phyloP scores from a whole-genome alignment of 108 stramenopile genomes.

The Seminavis robusta region DNA sequence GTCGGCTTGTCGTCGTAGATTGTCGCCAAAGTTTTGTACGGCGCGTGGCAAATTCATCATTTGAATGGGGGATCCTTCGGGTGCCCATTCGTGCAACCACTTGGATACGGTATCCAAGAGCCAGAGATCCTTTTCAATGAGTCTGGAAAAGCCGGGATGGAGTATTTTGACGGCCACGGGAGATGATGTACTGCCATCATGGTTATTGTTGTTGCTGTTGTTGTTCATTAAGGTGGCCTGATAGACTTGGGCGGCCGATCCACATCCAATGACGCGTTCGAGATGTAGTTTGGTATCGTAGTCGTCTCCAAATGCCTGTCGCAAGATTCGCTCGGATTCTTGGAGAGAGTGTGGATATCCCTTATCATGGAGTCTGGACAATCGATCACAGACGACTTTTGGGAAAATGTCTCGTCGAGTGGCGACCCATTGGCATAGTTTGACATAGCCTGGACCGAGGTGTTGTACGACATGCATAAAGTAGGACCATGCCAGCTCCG shows the following conservation, averaged over 20 bases:
- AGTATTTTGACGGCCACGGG: conserved; percentile 83
- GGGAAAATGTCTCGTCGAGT: conserved; percentile 88
- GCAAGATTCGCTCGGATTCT: conserved; percentile 54
- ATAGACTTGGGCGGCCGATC: conserved; percentile 90
- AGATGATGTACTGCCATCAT: conserved; percentile 6
- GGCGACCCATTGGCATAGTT: conserved; percentile 88
- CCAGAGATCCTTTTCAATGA: conserved; percentile 67
- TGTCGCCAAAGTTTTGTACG: conserved; percentile 59
- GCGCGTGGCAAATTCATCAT: conserved; percentile 80
- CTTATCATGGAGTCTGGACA: conserved; percentile 63
- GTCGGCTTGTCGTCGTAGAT: conserved; percentile 75
- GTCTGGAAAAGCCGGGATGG: conserved; percentile 61
- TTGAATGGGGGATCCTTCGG: conserved; percentile 35
- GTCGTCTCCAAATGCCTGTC: conserved; percentile 67
- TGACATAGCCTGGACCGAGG: conserved; percentile 81
- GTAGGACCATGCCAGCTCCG: conserved; percentile 71
- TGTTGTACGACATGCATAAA: conserved; percentile 55
- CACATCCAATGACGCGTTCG: conserved; percentile 71
- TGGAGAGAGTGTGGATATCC: conserved; percentile 64
- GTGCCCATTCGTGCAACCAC: conserved; percentile 54
- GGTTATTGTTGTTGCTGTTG: conserved; percentile 1
- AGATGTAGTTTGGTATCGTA: conserved; percentile 46
- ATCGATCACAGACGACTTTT: conserved; percentile 59
- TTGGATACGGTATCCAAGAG: conserved; percentile 67
- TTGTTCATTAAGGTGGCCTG: conserved; percentile 37